Evolutionary conservation across 805 yeast species (phyloP).

Genomic region (Zygosaccharomyces gambellarensis): DNA sequence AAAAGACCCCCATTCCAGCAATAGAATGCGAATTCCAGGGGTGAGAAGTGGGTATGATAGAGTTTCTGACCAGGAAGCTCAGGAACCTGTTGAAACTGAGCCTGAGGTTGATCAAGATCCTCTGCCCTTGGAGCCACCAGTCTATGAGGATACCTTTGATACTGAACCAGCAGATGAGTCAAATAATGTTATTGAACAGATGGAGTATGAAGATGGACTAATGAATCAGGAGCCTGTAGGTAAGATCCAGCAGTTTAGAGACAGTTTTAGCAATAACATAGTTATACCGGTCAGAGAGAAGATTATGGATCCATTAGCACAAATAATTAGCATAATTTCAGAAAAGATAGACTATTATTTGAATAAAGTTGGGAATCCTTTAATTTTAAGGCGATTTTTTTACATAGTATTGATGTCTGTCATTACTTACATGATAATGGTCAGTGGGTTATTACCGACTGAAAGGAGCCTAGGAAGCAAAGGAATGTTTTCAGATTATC

Average conservation of each 20-base stretch:
- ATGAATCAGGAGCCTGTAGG: conserved; percentile 34
- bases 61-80: conserved; percentile 16
- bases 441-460: conserved; percentile 50
- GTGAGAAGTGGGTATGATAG: conserved; percentile 13
- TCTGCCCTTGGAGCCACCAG: conserved; percentile 34
- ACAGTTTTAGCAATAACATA: conserved; percentile 30
- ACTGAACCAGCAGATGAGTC: conserved; percentile 10
- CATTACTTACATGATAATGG: conserved; percentile 52
- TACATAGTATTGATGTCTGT: conserved; percentile 64
- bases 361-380: conserved; percentile 74
- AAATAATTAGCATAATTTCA: conserved; percentile 31
- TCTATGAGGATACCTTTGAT: conserved; percentile 16
- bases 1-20: neutral
- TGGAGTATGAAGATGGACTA: conserved; percentile 20
- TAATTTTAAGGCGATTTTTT: conserved; percentile 70
- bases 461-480: conserved; percentile 37
- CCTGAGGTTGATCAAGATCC: conserved; percentile 5
- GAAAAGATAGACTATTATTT: conserved; percentile 53
- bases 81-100: neutral
- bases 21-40: conserved; percentile 9
- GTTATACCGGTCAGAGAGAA: conserved; percentile 38
- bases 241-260: conserved; percentile 18
- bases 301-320: conserved; percentile 46
- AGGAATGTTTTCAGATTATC: conserved; percentile 63
- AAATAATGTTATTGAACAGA: conserved; percentile 22